These are phyloP conservation scores for Penicillium malachiteum DNA, from an alignment of 495 filamentous ascomycete species.

Conservation along the genomic window DNA sequence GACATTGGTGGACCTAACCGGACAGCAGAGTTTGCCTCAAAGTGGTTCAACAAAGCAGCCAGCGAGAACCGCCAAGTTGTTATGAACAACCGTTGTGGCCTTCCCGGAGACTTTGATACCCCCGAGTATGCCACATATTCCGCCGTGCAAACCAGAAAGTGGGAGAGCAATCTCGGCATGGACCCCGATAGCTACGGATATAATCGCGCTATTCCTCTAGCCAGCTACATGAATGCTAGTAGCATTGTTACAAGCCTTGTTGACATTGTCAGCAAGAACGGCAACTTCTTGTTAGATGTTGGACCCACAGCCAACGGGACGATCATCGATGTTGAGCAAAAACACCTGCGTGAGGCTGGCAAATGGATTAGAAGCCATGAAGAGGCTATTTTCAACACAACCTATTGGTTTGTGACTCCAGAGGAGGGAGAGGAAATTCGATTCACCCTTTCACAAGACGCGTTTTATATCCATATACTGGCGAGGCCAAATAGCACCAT, in stretches of 20 bases:
- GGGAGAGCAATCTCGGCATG: conserved; percentile 56
- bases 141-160: conserved; percentile 51
- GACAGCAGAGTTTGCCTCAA: conserved; percentile 46
- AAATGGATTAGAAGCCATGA: conserved; percentile 50
- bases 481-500: conserved; percentile 41
- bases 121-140: conserved; percentile 51
- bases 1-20: conserved; percentile 52
- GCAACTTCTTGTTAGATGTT: conserved; percentile 56
- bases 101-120: conserved; percentile 49
- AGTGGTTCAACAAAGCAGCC: conserved; percentile 45
- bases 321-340: conserved; percentile 47
- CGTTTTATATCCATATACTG: conserved; percentile 52
- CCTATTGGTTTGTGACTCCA: conserved; percentile 55
- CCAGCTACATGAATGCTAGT: conserved; percentile 51
- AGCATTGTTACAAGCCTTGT: conserved; percentile 44
- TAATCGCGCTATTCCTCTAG: conserved; percentile 48
- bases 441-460: conserved; percentile 51
- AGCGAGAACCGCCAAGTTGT: conserved; percentile 43
- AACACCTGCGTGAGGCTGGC: conserved; percentile 47
- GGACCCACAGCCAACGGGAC: conserved; percentile 53
- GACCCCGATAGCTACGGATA: conserved; percentile 57
- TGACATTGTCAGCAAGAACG: conserved; percentile 56
- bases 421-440: conserved; percentile 46
- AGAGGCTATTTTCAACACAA: conserved; percentile 56
- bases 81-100: conserved; percentile 53